A percentile compares a stretch with the other conserved stretches of the same genome.
These are phyloP conservation scores for Kwoniella pini DNA, from an alignment of 768 basidiomycete species.

Conservation along the genomic window DNA sequence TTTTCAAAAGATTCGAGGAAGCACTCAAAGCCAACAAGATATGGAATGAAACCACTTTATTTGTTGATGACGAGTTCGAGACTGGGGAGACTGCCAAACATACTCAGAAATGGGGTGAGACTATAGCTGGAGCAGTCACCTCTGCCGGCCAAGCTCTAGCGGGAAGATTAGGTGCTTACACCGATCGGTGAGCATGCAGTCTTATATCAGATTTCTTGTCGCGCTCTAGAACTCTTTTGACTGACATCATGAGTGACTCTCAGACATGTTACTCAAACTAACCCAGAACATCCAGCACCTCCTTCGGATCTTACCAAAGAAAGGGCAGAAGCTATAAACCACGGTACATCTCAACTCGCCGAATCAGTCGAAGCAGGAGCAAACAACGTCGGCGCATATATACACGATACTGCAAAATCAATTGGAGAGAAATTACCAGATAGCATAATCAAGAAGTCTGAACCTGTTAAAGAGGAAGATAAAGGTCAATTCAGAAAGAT, in stretches of 20 bases:
- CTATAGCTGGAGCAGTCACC: conserved; percentile 35
- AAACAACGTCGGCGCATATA: conserved; percentile 19
- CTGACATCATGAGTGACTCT: too few relatives aligned
- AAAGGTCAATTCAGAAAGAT: conserved; percentile 35
- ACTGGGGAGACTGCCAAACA: conserved; percentile 27
- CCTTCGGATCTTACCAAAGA: conserved; percentile 23
- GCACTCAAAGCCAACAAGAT: conserved; percentile 38
- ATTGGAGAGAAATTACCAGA: conserved; percentile 38
- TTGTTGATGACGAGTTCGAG: conserved; percentile 49
- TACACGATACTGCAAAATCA: conserved; percentile 44
- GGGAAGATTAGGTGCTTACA: conserved; percentile 29
- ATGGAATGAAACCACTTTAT: conserved; percentile 47
- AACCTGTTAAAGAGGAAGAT: conserved; percentile 32
- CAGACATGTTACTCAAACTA: conserved; percentile 33
- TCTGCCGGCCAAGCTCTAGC: conserved; percentile 40
- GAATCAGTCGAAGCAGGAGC: conserved; percentile 32
- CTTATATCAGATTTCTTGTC: too few relatives aligned
- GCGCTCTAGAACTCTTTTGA: too few relatives aligned
- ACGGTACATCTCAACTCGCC: conserved; percentile 27
- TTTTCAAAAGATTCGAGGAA: conserved; percentile 35
- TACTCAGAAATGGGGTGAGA: conserved; percentile 42
- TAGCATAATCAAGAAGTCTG: conserved; percentile 19
- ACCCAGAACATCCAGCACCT: conserved; percentile 33
- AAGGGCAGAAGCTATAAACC: conserved; percentile 10
- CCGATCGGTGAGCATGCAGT: conserved; percentile 33